Base-by-base conservation (phyloP, 1,284 basidiomycete genomes). In the Sanghuangporus sanghuang region DNA sequence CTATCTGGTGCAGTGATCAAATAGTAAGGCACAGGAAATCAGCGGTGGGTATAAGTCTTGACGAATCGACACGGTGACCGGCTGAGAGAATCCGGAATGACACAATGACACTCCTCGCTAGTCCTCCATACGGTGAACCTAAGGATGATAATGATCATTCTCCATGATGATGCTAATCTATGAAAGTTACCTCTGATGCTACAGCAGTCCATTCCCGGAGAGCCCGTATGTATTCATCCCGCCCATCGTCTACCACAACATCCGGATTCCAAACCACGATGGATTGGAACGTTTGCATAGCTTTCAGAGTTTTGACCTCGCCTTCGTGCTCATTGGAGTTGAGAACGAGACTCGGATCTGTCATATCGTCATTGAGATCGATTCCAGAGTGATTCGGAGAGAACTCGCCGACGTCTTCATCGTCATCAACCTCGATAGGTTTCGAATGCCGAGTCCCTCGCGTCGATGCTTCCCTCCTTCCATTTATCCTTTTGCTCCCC, bases 221-320 rank as follows among this genome's bases (percentile, higher is more conserved):
- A 4, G 85, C 74, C 12, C 87, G 79, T 53, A 81, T 73, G 71
- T 92, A 92, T 67, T 89, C 87, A 68, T 93, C 91, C 57, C 75
- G 76, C 3, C 80, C 81, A 57, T 83, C 82, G 66, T 91, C 86
- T 0, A 87, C 81, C 0, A 85, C 82, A 27, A 82, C 81, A 71
- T 93, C 91, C 2, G 88, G 81, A 67, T 85, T 80, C 90, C 90
- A 93, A 12, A 93, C 70, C 23, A 81, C 79, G 68, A 92, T 83
- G 1, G 81, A 82, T 3, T 78, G 74, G 70, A 93, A 93, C 39
- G 76, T 79, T 0, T 80, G 79, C 1, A 73, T 73, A 2, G 86
- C 81, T 21, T 73, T 68, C 59, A 89, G 74, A 16, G 69, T 74
- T 57, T 76, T 78, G 21, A 71, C 70, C 5, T 72, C 68, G 21